phyloP scores from a whole-genome alignment of 2,329 filamentous ascomycete species.

The Colletotrichum sp. region DNA sequence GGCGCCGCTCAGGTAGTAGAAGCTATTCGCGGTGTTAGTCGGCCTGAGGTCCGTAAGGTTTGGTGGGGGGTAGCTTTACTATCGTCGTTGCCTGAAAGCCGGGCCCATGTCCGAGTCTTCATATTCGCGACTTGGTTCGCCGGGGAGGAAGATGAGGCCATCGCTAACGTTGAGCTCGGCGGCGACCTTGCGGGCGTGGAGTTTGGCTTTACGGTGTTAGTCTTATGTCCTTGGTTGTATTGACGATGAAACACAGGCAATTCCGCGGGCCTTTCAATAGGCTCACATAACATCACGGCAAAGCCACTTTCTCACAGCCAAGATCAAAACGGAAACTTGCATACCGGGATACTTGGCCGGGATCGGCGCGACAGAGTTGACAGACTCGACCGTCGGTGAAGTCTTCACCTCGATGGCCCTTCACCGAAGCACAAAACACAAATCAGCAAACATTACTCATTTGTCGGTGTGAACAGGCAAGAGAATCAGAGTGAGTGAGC shows the following conservation, averaged over 20 bases:
- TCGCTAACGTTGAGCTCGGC: conserved; percentile 51
- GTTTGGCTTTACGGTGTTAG: conserved; percentile 47
- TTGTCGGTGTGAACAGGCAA: conserved; percentile 11
- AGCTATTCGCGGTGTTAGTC: conserved; percentile 41
- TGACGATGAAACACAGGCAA: not conserved
- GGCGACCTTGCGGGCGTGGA: conserved; percentile 62
- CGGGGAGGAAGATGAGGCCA: conserved; percentile 62
- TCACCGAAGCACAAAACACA: not conserved
- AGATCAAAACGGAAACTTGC: not conserved
- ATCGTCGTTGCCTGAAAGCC: conserved; percentile 61
- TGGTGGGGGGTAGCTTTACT: conserved; percentile 44
- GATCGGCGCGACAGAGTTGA: conserved; percentile 4
- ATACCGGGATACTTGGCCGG: conserved; percentile 42
- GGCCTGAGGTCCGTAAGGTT: not conserved
- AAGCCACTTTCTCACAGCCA: not conserved
- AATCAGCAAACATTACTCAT: not conserved
- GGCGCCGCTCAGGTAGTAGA: conserved; percentile 62
- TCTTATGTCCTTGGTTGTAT: not conserved
- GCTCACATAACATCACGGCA: not conserved
- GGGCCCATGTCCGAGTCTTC: conserved; percentile 65
- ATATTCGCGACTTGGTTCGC: conserved; percentile 53
- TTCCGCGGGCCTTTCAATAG: not conserved
- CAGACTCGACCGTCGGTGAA: not conserved
- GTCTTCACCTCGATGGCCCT: conserved; percentile 44
- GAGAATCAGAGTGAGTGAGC: not conserved